phyloP scores from a whole-genome alignment of 2,329 filamentous ascomycete species.

The Harringtonia aguacate region DNA sequence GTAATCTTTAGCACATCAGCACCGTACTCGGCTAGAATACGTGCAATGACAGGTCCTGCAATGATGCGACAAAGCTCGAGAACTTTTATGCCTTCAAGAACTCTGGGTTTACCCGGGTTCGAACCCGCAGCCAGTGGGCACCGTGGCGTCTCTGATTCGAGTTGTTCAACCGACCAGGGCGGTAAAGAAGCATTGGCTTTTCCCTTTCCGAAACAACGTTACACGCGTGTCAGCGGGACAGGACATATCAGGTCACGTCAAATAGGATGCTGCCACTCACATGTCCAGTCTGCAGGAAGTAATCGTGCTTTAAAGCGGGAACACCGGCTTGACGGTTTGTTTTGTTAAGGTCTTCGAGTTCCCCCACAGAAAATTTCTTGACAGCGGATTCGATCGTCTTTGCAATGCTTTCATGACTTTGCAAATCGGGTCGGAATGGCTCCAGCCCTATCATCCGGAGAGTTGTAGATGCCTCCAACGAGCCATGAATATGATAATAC shows the following conservation, averaged over 20 bases:
- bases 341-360: constrained; percentile 30
- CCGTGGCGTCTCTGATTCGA: constrained; percentile 36
- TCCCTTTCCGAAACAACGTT: no score
- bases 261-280: no score
- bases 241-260: background rate
- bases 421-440: constrained; percentile 22
- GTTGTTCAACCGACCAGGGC: constrained; percentile 34
- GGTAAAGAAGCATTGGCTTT: constrained; percentile 27
- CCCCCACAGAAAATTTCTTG: constrained; percentile 22
- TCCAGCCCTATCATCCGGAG: constrained; percentile 35
- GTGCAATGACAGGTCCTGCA: constrained; percentile 32
- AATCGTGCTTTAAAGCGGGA: constrained; percentile 30
- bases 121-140: constrained; percentile 22
- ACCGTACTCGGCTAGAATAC: constrained; percentile 30
- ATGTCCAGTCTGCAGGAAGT: constrained; percentile 28
- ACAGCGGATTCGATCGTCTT: constrained; percentile 40
- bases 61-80: constrained; percentile 39
- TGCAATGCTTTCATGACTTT: constrained; percentile 33
- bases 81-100: constrained; percentile 35
- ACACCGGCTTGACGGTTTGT: constrained; percentile 30
- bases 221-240: background rate
- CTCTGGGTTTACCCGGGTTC: constrained; percentile 17
- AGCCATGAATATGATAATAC: constrained; percentile 48
- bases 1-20: constrained; percentile 35
- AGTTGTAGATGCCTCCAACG: constrained; percentile 29